Conservation (phyloP, 2,329 filamentous ascomycete genomes). For the Colletotrichum shisoi region DNA sequence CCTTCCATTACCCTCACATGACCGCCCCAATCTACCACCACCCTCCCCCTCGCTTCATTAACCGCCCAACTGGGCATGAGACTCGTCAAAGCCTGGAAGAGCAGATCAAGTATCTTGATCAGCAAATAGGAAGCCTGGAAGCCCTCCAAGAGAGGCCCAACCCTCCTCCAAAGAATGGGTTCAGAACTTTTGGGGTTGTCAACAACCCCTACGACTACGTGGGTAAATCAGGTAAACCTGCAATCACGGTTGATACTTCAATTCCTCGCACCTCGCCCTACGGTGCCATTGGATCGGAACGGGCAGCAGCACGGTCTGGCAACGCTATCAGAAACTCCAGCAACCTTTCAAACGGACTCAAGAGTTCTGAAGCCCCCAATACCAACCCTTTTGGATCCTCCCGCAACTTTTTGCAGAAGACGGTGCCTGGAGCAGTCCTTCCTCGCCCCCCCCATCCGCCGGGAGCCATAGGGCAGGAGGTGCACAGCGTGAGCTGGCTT, state of each 20-base stretch:
- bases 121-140: constrained; percentile 9
- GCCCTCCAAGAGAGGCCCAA: not conserved
- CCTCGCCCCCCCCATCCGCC: not conserved
- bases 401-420: not conserved
- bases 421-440: not conserved
- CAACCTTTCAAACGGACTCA: not conserved
- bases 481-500: not conserved
- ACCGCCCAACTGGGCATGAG: not conserved
- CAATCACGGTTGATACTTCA: not conserved
- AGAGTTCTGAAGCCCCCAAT: not conserved
- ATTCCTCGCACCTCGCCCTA: not conserved
- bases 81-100: not conserved
- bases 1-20: no score
- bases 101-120: not conserved
- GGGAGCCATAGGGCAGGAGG: not conserved
- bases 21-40: not conserved
- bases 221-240: not conserved
- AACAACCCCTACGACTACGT: not conserved
- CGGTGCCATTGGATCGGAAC: not conserved
- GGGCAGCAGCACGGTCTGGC: not conserved
- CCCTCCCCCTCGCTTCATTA: no score
- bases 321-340: not conserved
- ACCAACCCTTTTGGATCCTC: not conserved
- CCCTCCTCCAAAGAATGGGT: not conserved
- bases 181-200: not conserved